Percentiles rank a stretch among this genome's conserved stretches.
These are phyloP conservation scores for Climacium dendroides DNA, from an alignment of 225 moss, liverwort and hornwort genomes.

Conservation along the genomic window DNA sequence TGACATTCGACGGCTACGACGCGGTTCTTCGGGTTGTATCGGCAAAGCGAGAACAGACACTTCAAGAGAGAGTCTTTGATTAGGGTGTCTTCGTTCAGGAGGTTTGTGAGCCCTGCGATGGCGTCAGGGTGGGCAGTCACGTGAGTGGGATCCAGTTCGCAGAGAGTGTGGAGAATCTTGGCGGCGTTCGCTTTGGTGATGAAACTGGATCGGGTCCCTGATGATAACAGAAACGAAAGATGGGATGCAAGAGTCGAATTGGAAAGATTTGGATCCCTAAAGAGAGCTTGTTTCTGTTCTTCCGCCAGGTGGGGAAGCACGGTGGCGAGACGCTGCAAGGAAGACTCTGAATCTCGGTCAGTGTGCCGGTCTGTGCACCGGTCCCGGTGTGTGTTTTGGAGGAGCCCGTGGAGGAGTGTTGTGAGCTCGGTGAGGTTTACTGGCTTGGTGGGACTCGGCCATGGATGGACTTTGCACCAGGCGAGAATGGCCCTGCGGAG, in stretches of 20 bases:
- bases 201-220: not conserved
- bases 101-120: slow-evolving; percentile 10
- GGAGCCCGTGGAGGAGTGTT: not conserved
- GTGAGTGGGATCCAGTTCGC: not conserved
- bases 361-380: not conserved
- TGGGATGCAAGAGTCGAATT: not conserved
- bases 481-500: slow-evolving; percentile 49
- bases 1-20: slow-evolving; percentile 30
- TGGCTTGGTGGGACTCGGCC: slow-evolving; percentile 12
- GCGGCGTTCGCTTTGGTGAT: not conserved
- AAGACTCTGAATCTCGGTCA: not conserved
- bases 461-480: slow-evolving; percentile 31
- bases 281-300: not conserved
- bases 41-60: slow-evolving; percentile 28
- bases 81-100: not conserved
- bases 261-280: not conserved
- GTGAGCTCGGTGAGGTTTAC: slow-evolving; percentile 1
- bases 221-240: not conserved
- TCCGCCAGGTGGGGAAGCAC: not conserved
- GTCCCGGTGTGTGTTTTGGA: too few relatives aligned
- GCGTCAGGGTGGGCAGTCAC: slow-evolving; percentile 4
- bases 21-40: slow-evolving; percentile 21
- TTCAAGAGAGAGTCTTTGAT: not conserved
- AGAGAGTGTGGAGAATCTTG: not conserved
- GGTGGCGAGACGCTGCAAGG: slow-evolving; percentile 13